Base-by-base conservation (phyloP, 2,329 filamentous ascomycete genomes). In the Chalaropsis ovoidea region DNA sequence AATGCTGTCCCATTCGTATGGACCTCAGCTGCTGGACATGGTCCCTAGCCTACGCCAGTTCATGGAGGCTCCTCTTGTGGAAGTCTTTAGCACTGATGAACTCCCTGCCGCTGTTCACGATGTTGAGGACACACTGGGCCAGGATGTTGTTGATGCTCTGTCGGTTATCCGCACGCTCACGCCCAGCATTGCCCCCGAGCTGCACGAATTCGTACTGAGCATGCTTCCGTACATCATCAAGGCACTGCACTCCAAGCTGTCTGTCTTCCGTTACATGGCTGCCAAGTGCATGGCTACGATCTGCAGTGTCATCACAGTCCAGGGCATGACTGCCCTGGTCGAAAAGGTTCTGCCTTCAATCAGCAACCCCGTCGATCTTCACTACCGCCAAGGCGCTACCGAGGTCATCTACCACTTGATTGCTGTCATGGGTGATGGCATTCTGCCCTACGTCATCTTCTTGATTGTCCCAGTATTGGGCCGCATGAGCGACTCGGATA, bases 391-490 rank as follows among this genome's bases (percentile, higher is more conserved):
- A 77, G 94, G 94, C 69, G 91, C 90, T 5, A 94, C 95, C 66
- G 94, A 99, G 76, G 90, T 86, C 70, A 89, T 99, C 67, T 99
- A 99, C 73, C 94, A 99, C 75, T 79, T 99, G 67, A 99, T 99
- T 69, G 90, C 95, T 68, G 92, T 96, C 63, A 99, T 99, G 94
- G 94, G 95, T 68, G 94, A 97, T 73, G 83, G 85, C 45, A 99
- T 99, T 66, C 77, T 99, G 39, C 94, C 95, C 2, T 99, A 99
- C 72, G 94, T 99, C 69, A 96, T 99, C 71, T 99, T 99, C 84
- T 84, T 99, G 69, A 95, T 99, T 67, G 95, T 97, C 13, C 94
- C 94, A 15, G 94, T 99, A 3, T 82, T 99, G 62, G 94, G 94
- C 64, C 87, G 94, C 56, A 99, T 99, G 94, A 97, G 94, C 73